A percentile compares a stretch with the other conserved stretches of the same genome.
Conservation (phyloP, 208 protist genomes). For the Trypanosoma boissoni region DNA sequence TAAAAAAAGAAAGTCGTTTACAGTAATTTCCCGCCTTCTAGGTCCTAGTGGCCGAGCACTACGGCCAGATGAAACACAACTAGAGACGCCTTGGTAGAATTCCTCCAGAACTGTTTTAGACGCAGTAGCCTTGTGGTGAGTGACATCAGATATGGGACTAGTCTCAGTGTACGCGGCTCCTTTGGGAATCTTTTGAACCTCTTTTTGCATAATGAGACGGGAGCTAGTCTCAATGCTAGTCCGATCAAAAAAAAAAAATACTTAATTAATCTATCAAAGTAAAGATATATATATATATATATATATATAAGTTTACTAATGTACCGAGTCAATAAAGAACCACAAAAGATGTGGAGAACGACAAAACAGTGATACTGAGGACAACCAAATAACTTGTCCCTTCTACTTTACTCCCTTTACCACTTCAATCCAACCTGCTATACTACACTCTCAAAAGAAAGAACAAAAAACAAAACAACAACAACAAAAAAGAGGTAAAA, state of each 20-base stretch:
- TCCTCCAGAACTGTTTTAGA: constrained; percentile 86
- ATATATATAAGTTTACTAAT: constrained; percentile 11
- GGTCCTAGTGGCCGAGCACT: constrained; percentile 54
- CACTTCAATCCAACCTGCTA: neutral
- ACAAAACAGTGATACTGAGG: neutral
- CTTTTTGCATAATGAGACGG: too few relatives aligned
- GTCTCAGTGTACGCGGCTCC: constrained; percentile 36
- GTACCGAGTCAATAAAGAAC: constrained; percentile 2
- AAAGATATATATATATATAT: constrained; percentile 16
- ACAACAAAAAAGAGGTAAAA: neutral
- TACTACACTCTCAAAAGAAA: neutral
- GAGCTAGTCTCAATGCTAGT: too few relatives aligned
- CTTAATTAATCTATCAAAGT: neutral
- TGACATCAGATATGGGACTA: constrained; percentile 67
- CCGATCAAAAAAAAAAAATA: neutral
- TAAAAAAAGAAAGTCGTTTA: constrained; percentile 84
- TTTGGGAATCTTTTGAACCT: constrained; percentile 20
- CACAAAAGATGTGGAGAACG: neutral
- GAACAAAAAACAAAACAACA: neutral
- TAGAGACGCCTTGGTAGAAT: constrained; percentile 73
- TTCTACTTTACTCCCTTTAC: neutral
- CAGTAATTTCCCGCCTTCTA: constrained; percentile 59
- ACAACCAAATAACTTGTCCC: neutral
- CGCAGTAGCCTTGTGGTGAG: constrained; percentile 83
- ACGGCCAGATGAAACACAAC: constrained; percentile 47